phyloP scores from a whole-genome alignment of 2,329 filamentous ascomycete species.

The Aureobasidium namibiae region DNA sequence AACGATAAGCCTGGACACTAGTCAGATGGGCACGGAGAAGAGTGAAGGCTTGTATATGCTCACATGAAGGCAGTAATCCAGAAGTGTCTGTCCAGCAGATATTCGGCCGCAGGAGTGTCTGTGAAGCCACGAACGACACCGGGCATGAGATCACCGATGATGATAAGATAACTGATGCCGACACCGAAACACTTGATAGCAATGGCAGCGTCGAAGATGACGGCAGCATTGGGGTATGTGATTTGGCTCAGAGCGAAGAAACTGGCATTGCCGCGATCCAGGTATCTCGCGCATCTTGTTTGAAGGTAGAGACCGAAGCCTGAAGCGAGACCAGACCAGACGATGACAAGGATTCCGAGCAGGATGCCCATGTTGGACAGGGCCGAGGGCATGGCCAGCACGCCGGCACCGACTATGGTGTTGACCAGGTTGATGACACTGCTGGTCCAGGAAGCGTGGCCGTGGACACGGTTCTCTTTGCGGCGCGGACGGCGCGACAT shows the following conservation, averaged over 20 bases:
- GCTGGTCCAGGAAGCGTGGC: constrained; percentile 80
- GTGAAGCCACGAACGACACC: constrained; percentile 81
- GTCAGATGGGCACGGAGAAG: constrained; percentile 15
- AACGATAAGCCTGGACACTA: constrained; percentile 60
- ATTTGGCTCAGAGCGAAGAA: constrained; percentile 97
- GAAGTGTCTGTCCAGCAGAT: constrained; percentile 82
- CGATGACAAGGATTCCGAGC: constrained; percentile 71
- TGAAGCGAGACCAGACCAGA: constrained; percentile 84
- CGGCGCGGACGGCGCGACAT: constrained; percentile 45
- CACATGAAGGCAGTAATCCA: constrained; percentile 98
- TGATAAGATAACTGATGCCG: constrained; percentile 94
- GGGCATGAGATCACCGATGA: constrained; percentile 97
- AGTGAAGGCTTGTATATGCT: constrained; percentile 21
- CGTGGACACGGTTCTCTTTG: constrained; percentile 59
- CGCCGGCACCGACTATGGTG: constrained; percentile 91
- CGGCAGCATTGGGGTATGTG: constrained; percentile 91
- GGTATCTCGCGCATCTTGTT: constrained; percentile 82
- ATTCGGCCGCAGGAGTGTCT: constrained; percentile 52
- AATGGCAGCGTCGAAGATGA: constrained; percentile 92
- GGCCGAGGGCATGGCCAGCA: constrained; percentile 90
- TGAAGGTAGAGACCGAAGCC: constrained; percentile 94
- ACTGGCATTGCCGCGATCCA: constrained; percentile 79
- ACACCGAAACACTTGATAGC: constrained; percentile 98
- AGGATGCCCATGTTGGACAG: constrained; percentile 93
- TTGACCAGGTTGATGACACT: constrained; percentile 94